Base-by-base conservation (phyloP, 2,329 filamentous ascomycete species). In the Dactylellina haptotyla region DNA sequence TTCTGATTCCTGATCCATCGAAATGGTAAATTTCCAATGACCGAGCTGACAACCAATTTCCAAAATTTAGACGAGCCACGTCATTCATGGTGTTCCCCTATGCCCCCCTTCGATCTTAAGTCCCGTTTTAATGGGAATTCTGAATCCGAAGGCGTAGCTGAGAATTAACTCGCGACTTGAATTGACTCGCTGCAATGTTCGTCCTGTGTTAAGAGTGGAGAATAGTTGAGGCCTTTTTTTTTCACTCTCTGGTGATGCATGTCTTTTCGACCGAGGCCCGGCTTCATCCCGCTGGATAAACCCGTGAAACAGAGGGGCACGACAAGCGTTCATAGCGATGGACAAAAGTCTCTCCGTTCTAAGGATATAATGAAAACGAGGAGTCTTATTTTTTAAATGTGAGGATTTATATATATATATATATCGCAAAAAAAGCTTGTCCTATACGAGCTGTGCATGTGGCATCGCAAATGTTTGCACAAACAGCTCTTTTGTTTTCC, bases 171-270 rank as follows among this genome's bases (percentile, higher is more conserved):
- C n/a, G n/a, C n/a, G n/a, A n/a, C n/a, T n/a, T n/a, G n/a, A n/a
- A n/a, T 58, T 46, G 54, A 37, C 54, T 30, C 43, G 65, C 65
- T 70, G 65, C 65, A 70, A 20, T 70, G 65, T 70, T 70, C 57
- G 65, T 50, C 43, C 41, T 43, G 16, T 23, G 45, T 53, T 61
- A 54, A 53, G 57, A 62, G 65, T 70, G 65, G 65, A 70, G 65
- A 43, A 70, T 46, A 46, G 58, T 63, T 70, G 66, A 72, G 66
- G 66, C 51, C 46, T 59, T 72, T 72, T 72, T 39, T 51, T 45
- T 37, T 26, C 25, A 46, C 39, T 62, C n/a, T 34, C 28, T 62
- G 43, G 28, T 46, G 59, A 70, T 70, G 50, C 57, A 70, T 32
- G 50, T 53, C 48, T 43, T 46, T 61, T 63, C 43, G 65, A 69